These are phyloP conservation scores for Aspergillus caelatus DNA, from an alignment of 2,329 filamentous ascomycete genomes.

Conservation along the genomic window DNA sequence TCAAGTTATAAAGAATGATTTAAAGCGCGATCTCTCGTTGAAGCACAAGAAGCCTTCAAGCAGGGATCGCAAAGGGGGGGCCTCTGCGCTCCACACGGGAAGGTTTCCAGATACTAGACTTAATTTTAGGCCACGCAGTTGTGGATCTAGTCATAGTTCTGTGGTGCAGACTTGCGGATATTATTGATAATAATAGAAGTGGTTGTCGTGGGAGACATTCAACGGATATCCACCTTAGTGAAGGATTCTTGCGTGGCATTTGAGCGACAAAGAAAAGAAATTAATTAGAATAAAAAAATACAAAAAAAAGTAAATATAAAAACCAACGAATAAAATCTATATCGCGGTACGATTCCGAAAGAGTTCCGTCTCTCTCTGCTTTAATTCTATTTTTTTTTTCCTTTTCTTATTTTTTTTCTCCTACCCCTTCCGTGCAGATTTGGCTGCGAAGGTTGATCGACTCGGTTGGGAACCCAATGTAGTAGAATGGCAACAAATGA, in stretches of 20 bases:
- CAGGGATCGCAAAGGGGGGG: slow-evolving; percentile 26
- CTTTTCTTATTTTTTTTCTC: background rate
- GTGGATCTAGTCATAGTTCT: slow-evolving; percentile 22
- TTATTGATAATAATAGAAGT: slow-evolving; percentile 17
- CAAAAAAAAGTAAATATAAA: background rate
- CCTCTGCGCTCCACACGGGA: slow-evolving; percentile 17
- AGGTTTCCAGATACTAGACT: slow-evolving; percentile 14
- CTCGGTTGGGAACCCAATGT: background rate
- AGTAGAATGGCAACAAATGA: background rate
- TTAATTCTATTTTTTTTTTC: background rate
- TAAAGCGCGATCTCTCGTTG: background rate
- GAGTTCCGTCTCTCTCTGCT: background rate
- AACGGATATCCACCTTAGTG: background rate
- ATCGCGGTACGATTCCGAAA: background rate
- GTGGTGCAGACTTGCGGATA: slow-evolving; percentile 6
- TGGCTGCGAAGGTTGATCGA: background rate
- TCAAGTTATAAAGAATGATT: background rate
- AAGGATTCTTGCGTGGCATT: slow-evolving; percentile 7
- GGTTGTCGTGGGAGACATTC: background rate
- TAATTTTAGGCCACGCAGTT: slow-evolving; percentile 28
- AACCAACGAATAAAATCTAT: slow-evolving; percentile 3
- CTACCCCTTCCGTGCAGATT: background rate
- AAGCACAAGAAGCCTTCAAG: slow-evolving; percentile 4
- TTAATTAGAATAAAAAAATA: background rate
- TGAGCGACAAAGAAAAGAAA: background rate